phyloP scores from a whole-genome alignment of 352 stramenopile species.

The Pythium dissimile region DNA sequence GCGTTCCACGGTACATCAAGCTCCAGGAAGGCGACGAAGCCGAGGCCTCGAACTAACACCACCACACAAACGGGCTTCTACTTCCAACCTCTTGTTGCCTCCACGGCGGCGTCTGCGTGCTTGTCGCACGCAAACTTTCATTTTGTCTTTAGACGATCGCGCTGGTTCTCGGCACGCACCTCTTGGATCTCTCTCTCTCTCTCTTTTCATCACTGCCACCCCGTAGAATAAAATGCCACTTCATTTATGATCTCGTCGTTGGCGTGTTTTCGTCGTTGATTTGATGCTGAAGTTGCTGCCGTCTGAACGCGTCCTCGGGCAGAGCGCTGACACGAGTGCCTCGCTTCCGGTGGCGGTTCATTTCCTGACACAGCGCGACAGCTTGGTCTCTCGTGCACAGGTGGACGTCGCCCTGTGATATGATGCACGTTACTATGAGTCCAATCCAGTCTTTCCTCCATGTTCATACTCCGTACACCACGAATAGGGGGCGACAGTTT shows the following conservation, averaged over 20 bases:
- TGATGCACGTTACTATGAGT: background rate
- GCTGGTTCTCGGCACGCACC: background rate
- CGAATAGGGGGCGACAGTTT: no score
- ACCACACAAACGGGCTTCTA: background rate
- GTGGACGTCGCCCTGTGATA: conserved; percentile 36
- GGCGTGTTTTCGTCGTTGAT: background rate
- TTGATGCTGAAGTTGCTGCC: conserved; percentile 26
- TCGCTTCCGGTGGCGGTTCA: conserved; percentile 46
- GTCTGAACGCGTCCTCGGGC: conserved; percentile 38
- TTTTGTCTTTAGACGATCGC: conserved; percentile 16
- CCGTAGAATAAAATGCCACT: conserved; percentile 29
- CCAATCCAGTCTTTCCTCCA: background rate
- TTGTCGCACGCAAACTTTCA: background rate
- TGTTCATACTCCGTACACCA: background rate
- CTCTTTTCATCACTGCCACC: conserved; percentile 3
- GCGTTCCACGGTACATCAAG: conserved; percentile 89
- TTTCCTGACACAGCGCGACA: conserved; percentile 33
- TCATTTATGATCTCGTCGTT: conserved; percentile 1
- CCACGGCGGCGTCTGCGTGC: background rate
- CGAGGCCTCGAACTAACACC: conserved; percentile 25
- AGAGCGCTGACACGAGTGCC: conserved; percentile 47
- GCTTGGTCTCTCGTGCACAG: conserved; percentile 56
- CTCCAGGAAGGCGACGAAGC: conserved; percentile 33
- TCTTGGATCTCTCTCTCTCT: background rate
- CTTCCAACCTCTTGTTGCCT: background rate